Conservation (phyloP, 306 rosid genomes). For the Cyclanthera cordifolia region DNA sequence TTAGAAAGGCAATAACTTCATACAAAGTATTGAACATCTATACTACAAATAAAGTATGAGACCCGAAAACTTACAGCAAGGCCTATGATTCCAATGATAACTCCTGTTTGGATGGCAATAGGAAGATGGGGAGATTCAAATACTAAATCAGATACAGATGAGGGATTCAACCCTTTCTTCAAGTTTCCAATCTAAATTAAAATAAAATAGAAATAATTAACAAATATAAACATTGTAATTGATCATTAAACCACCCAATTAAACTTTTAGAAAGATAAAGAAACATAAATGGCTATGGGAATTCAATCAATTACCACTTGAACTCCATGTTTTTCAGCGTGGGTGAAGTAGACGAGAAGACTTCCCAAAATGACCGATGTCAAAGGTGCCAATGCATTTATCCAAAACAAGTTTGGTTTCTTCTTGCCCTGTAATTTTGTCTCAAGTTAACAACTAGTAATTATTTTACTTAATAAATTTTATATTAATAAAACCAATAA, state of each 20-base stretch:
- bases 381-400: slow-evolving; percentile 35
- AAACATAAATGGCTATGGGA: neutral
- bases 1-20: neutral
- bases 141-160: slow-evolving; percentile 22
- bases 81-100: slow-evolving; percentile 36
- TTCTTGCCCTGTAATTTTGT: slow-evolving; percentile 27
- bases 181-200: slow-evolving; percentile 31
- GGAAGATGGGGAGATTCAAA: slow-evolving; percentile 27
- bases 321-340: slow-evolving; percentile 35
- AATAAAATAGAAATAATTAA: too few relatives aligned
- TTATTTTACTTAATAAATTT: neutral
- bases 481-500: too few relatives aligned
- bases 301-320: slow-evolving; percentile 24
- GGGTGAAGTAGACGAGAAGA: slow-evolving; percentile 30
- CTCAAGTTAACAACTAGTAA: neutral
- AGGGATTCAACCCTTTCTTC: slow-evolving; percentile 43
- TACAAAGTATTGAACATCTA: neutral
- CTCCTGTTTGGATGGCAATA: slow-evolving; percentile 30
- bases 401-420: slow-evolving; percentile 33
- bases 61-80: slow-evolving; percentile 30
- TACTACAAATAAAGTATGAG: neutral
- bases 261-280: neutral
- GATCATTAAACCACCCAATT: neutral
- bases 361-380: slow-evolving; percentile 33
- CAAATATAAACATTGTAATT: too few relatives aligned